phyloP scores from a whole-genome alignment of 2,329 filamentous ascomycete genomes.

The Sporothrix dimorphospora region DNA sequence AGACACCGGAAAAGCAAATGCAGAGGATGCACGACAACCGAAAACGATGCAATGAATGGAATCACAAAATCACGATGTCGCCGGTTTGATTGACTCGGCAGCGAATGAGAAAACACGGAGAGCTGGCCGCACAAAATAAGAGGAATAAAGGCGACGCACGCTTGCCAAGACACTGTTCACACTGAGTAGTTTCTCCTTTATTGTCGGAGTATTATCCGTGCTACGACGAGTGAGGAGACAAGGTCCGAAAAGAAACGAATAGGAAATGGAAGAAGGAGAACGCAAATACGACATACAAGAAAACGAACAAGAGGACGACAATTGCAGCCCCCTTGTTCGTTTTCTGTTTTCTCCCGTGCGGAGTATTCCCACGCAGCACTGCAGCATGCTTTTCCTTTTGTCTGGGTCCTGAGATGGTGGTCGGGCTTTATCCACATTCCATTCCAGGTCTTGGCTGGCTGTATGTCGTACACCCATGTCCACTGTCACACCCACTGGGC shows the following conservation, averaged over 20 bases:
- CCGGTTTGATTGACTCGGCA: background rate
- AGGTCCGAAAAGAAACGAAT: background rate
- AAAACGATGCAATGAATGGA: background rate
- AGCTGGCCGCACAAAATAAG: background rate
- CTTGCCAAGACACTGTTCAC: no score
- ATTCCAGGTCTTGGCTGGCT: background rate
- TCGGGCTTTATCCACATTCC: conserved; percentile 1
- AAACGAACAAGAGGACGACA: background rate
- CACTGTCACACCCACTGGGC: background rate
- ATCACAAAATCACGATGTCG: background rate
- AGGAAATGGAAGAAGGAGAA: background rate
- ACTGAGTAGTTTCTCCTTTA: background rate
- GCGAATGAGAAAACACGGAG: background rate
- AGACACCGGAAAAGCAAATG: background rate
- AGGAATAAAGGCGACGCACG: no score
- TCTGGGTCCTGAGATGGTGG: background rate
- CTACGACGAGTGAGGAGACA: conserved; percentile 13
- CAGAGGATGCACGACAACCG: background rate
- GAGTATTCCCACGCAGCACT: background rate
- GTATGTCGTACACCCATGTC: background rate
- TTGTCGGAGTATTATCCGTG: background rate
- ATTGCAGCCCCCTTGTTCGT: background rate
- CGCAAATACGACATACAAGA: background rate
- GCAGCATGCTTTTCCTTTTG: background rate
- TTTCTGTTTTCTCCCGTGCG: background rate